These are phyloP conservation scores for Suillus fuscotomentosus DNA, from an alignment of 768 basidiomycete species.

Conservation along the genomic window DNA sequence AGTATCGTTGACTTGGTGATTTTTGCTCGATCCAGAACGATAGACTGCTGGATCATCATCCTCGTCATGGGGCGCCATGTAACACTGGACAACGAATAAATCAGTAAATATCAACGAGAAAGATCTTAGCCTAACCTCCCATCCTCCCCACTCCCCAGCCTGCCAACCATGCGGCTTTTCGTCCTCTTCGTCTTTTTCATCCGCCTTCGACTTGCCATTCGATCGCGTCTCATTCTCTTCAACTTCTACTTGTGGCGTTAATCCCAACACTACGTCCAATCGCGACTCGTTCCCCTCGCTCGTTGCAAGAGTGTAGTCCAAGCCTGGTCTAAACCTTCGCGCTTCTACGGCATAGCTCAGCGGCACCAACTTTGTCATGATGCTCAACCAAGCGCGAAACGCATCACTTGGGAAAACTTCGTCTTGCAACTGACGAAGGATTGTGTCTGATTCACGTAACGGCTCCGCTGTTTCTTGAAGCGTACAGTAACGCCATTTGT, in stretches of 20 bases:
- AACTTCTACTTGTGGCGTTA: conserved; percentile 64
- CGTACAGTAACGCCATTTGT: conserved; percentile 90
- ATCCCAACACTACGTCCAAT: conserved; percentile 81
- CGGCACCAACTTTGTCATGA: conserved; percentile 71
- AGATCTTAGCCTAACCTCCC: conserved; percentile 65
- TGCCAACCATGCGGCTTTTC: conserved; percentile 54
- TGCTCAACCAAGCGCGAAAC: conserved; percentile 89
- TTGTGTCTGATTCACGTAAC: conserved; percentile 1
- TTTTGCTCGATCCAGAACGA: conserved; percentile 54
- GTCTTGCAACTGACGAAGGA: conserved; percentile 54
- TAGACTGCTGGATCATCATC: conserved; percentile 96
- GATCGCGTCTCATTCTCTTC: conserved; percentile 24
- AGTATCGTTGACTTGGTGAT: conserved; percentile 19
- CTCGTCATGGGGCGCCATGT: conserved; percentile 92
- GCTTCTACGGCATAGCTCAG: conserved; percentile 75
- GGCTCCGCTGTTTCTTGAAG: conserved; percentile 37
- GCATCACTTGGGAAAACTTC: conserved; percentile 75
- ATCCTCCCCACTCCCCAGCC: conserved; percentile 83
- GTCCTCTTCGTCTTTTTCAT: conserved; percentile 31
- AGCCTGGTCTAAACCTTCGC: conserved; percentile 84
- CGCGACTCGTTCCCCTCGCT: conserved; percentile 79
- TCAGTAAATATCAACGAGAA: neutral
- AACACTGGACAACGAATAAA: conserved; percentile 53
- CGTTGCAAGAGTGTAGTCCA: conserved; percentile 94
- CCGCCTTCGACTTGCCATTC: conserved; percentile 31